Base-by-base conservation (phyloP, 2,329 filamentous ascomycete species). In the Colletotrichum spaethianum region DNA sequence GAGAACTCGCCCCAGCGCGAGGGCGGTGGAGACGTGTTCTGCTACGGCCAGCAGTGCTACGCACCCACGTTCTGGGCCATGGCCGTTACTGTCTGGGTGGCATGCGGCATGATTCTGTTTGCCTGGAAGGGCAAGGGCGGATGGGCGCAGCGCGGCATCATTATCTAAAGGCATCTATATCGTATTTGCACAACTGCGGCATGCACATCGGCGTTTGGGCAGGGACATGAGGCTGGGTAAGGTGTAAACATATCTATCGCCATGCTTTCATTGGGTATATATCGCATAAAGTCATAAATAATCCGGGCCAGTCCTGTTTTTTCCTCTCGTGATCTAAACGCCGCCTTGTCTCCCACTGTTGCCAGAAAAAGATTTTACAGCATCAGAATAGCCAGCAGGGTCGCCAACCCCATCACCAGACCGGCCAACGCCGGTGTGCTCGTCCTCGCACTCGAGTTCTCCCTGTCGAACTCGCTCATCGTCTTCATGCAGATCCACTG, bases 21-120 rank as follows among this genome's bases (percentile, higher is more conserved):
- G 77, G 79, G 63, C 78, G 84, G 0, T 23, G 84, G 86, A 11
- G 86, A 89, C 73, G 83, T 88, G 2, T 89, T 97, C 75, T 98
- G 96, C 80, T 94, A 94, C 79, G 96, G 96, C 1, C 90, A 86
- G 77, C 83, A 87, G 63, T 99, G 96, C 83, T 98, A 98, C 83
- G 91, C 92, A 14, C 79, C 86, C 0, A 94, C 93, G 0, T 97
- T 96, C 75, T 98, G 95, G 95, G 93, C 93, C 0, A 94, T 98
- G 88, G 92, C 93, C 0, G 83, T 89, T 0, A 95, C 92, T 74
- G 93, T 97, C 0, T 95, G 93, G 91, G 75, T 94, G 46, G 95
- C 94, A 0, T 92, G 93, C 77, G 86, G 84, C 3, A 82, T 94
- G 76, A 92, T 96, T 83, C 74, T 92, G 20, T 92, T 90, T 87